These are phyloP conservation scores for Debaryomyces psychrophilus DNA, from an alignment of 1,139 yeast genomes.

Conservation along the genomic window DNA sequence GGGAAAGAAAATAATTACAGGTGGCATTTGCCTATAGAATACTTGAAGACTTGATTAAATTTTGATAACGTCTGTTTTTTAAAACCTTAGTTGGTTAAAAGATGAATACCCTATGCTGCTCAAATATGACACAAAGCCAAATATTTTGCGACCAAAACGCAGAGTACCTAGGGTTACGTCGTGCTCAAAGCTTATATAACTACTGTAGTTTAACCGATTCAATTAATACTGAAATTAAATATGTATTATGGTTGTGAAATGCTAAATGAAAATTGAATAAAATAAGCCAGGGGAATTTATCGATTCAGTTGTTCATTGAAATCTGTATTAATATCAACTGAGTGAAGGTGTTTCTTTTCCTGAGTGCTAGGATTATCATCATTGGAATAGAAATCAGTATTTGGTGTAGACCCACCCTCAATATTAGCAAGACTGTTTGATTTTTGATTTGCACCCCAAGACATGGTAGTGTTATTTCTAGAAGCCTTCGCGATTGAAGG, in stretches of 20 bases:
- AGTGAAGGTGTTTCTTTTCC: conserved; percentile 3
- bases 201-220: background rate
- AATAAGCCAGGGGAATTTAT: background rate
- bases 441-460: conserved; percentile 25
- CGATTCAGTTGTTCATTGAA: conserved; percentile 1
- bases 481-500: conserved; percentile 37
- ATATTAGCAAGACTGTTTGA: conserved; percentile 22
- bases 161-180: too few relatives aligned
- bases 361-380: conserved; percentile 24
- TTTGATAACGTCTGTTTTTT: too few relatives aligned
- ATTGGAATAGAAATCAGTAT: conserved; percentile 36
- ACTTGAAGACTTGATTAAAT: too few relatives aligned
- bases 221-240: background rate
- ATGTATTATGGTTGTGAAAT: background rate
- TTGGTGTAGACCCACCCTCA: conserved; percentile 34
- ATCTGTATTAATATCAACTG: conserved; percentile 3
- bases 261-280: conserved; percentile 1
- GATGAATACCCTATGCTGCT: background rate
- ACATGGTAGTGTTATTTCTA: conserved; percentile 43
- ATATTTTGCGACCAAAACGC: background rate
- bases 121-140: background rate
- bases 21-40: too few relatives aligned
- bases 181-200: too few relatives aligned
- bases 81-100: too few relatives aligned
- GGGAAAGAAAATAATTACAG: too few relatives aligned